phyloP scores from a whole-genome alignment of 768 basidiomycete genomes.

The Piloderma croceum region DNA sequence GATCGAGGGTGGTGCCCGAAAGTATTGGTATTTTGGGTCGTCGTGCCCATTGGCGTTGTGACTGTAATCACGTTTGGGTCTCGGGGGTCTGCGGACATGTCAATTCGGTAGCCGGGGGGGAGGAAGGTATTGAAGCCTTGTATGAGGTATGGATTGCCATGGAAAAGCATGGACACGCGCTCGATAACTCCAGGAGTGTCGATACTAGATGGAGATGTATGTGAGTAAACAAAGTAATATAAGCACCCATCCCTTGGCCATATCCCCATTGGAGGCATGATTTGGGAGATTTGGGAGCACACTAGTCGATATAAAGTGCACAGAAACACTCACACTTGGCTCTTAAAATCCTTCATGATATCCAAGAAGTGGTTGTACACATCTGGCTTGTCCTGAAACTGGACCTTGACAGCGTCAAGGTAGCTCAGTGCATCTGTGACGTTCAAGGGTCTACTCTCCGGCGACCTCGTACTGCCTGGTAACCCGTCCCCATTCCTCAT shows the following conservation, averaged over 20 bases:
- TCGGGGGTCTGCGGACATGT: constrained; percentile 65
- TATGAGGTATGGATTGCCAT: constrained; percentile 84
- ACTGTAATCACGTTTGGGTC: constrained; percentile 75
- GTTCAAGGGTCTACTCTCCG: constrained; percentile 56
- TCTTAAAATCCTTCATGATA: constrained; percentile 99
- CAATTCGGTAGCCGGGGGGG: constrained; percentile 90
- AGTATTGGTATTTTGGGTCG: constrained; percentile 55
- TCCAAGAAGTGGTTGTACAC: constrained; percentile 93
- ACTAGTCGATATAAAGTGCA: not conserved
- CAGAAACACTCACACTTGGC: constrained; percentile 71
- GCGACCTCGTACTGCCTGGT: constrained; percentile 21
- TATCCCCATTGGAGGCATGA: too few species aligned
- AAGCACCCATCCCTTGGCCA: not conserved
- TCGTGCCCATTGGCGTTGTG: constrained; percentile 72
- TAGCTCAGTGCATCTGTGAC: constrained; percentile 92
- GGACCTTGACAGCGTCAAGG: constrained; percentile 89
- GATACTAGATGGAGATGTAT: constrained; percentile 49
- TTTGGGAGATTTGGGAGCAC: too few species aligned
- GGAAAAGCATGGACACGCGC: constrained; percentile 88
- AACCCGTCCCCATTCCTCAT: constrained; percentile 15
- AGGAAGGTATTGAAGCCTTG: constrained; percentile 98
- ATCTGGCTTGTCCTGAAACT: constrained; percentile 85
- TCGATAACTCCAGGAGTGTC: constrained; percentile 97
- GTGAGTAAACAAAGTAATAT: constrained; percentile 1
- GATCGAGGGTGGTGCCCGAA: constrained; percentile 27